These are phyloP conservation scores for Fusarium tupiense DNA, from an alignment of 2,329 filamentous ascomycete genomes.

Conservation along the genomic window DNA sequence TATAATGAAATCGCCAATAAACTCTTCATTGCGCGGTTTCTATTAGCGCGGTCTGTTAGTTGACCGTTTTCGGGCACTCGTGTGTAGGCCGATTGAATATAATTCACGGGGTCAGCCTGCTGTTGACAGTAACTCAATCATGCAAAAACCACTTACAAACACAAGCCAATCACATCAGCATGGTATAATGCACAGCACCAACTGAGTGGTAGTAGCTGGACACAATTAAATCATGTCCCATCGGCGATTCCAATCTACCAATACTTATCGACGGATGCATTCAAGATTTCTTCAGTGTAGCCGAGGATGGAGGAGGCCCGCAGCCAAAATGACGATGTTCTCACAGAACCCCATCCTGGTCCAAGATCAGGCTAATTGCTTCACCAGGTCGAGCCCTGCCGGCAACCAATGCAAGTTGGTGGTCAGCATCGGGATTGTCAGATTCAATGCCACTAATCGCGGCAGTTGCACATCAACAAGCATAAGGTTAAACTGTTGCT, in stretches of 20 bases:
- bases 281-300: not conserved
- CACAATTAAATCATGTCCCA: too few relatives aligned
- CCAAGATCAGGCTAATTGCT: too few relatives aligned
- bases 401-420: not conserved
- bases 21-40: rapidly evolving
- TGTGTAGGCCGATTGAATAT: rapidly evolving
- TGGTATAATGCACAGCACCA: rapidly evolving
- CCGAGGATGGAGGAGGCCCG: not conserved
- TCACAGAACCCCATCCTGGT: not conserved
- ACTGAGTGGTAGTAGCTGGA: too few relatives aligned
- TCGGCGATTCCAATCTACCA: not conserved
- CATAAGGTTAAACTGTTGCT: not conserved
- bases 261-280: not conserved
- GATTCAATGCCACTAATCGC: not conserved
- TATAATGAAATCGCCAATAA: not conserved
- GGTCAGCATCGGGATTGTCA: not conserved
- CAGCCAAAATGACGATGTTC: not conserved
- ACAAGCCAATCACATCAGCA: rapidly evolving
- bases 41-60: rapidly evolving
- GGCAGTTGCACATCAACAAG: not conserved
- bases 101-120: rapidly evolving
- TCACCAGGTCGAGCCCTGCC: not conserved
- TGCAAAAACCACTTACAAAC: rapidly evolving
- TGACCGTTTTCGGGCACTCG: not conserved
- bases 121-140: rapidly evolving